Percentiles rank a stretch among this genome's conserved stretches.
phyloP scores from a whole-genome alignment of 2,329 filamentous ascomycete species.

The Aspergillus sp. region DNA sequence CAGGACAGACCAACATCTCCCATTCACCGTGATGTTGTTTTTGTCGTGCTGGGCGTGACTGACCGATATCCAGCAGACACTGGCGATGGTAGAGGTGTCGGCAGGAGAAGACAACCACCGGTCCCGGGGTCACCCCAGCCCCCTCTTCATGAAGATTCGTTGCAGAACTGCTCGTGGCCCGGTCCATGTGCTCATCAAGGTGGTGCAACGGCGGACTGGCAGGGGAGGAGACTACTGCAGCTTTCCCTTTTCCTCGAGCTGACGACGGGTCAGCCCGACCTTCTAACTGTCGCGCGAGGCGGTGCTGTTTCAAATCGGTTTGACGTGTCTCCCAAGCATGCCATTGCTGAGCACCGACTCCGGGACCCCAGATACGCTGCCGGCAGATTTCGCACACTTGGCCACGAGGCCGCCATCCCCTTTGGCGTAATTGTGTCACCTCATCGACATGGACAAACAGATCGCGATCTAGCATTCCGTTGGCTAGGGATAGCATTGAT shows the following conservation, averaged over 20 bases:
- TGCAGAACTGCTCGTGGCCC: constrained; percentile 8
- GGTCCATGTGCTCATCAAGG: constrained; percentile 17
- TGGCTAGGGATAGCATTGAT: constrained; percentile 80
- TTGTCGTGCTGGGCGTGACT: constrained; percentile 6
- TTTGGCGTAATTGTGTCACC: constrained; percentile 71
- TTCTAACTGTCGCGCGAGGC: constrained; percentile 30
- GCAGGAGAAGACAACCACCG: constrained; percentile 49
- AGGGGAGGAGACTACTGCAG: constrained; percentile 24
- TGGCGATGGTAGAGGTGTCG: constrained; percentile 50
- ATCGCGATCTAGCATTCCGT: constrained; percentile 82
- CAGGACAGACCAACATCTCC: constrained; percentile 25
- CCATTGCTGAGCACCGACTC: constrained; percentile 74
- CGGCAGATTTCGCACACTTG: constrained; percentile 87
- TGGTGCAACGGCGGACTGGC: constrained; percentile 18
- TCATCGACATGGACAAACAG: constrained; percentile 80
- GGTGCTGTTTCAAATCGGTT: constrained; percentile 31
- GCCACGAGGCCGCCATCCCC: constrained; percentile 84
- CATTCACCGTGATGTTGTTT: constrained; percentile 21
- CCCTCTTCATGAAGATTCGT: constrained; percentile 8
- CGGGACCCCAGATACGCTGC: constrained; percentile 82
- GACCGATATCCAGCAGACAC: constrained; percentile 39
- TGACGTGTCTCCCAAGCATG: constrained; percentile 73
- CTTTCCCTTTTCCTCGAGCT: constrained; percentile 42
- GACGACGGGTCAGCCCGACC: constrained; percentile 27
- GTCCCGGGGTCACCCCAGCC: constrained; percentile 15